These are phyloP conservation scores for Dictyostelium brefeldianum DNA, from an alignment of 78 protist genomes.

Conservation along the genomic window DNA sequence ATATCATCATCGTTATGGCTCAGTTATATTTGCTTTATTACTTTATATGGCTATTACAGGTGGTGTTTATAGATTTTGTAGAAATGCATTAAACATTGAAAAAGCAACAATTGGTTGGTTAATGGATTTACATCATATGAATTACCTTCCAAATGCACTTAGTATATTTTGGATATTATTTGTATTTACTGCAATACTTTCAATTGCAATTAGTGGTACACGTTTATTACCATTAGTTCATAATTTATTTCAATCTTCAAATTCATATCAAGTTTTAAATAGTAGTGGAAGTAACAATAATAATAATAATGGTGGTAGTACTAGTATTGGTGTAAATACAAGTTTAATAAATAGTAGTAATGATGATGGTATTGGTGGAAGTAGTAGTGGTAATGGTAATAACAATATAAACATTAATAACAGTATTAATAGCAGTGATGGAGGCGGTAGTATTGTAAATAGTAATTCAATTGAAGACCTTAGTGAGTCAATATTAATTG, in stretches of 20 bases:
- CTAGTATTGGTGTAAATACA: background rate
- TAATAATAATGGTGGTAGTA: background rate
- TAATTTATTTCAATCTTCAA: slow-evolving; percentile 4
- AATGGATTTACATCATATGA: slow-evolving; percentile 36
- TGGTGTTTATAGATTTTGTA: slow-evolving; percentile 39
- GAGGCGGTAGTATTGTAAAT: slow-evolving; percentile 9
- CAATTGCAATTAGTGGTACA: slow-evolving; percentile 20
- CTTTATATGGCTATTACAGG: slow-evolving; percentile 54
- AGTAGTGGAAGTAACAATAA: background rate
- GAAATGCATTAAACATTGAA: slow-evolving; percentile 37
- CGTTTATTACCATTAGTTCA: slow-evolving; percentile 34
- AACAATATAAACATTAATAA: background rate
- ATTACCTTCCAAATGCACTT: slow-evolving; percentile 29
- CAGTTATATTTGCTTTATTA: slow-evolving; percentile 11
- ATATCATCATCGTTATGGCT: slow-evolving; percentile 52
- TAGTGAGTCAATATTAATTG: background rate
- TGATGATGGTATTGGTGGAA: background rate
- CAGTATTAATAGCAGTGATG: slow-evolving; percentile 7
- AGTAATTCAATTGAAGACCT: slow-evolving; percentile 3
- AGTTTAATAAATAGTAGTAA: background rate
- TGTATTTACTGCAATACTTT: background rate
- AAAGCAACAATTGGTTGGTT: slow-evolving; percentile 24
- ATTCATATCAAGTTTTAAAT: slow-evolving; percentile 16
- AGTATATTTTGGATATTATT: slow-evolving; percentile 33
- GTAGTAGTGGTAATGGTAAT: background rate